Conservation (phyloP, 805 yeast species). For the Metschnikowia bowlesiae region DNA sequence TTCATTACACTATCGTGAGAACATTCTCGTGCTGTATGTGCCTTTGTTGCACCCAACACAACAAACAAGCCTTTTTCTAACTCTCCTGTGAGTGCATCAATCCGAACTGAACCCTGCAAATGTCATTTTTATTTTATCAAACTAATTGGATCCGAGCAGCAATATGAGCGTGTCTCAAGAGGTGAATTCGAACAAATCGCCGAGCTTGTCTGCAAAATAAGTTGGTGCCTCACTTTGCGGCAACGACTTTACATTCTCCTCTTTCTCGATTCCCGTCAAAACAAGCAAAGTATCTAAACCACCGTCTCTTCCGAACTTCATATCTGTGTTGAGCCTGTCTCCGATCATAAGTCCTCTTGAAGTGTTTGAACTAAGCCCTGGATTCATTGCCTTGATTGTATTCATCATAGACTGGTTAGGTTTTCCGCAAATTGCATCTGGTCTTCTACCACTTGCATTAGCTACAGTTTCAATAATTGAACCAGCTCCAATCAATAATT, state of each 20-base stretch:
- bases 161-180: conserved; percentile 39
- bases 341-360: conserved; percentile 84
- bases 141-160: neutral
- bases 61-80: neutral
- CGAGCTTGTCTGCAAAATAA: conserved; percentile 64
- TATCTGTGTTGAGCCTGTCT: conserved; percentile 91
- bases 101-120: neutral
- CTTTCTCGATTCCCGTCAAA: conserved; percentile 86
- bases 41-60: neutral
- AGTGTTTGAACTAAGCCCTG: conserved; percentile 45
- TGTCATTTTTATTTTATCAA: neutral
- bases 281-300: conserved; percentile 85
- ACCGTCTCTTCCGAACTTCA: conserved; percentile 84
- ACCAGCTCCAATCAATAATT: conserved; percentile 92
- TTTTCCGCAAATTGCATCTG: conserved; percentile 83
- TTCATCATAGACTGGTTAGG: conserved; percentile 89
- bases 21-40: neutral
- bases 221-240: conserved; percentile 51
- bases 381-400: conserved; percentile 67
- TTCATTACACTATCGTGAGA: neutral
- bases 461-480: conserved; percentile 77
- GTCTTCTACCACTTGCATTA: conserved; percentile 72
- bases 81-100: neutral
- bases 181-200: conserved; percentile 63
- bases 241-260: conserved; percentile 47